A percentile compares a stretch with the other conserved stretches of the same genome.
Evolutionary conservation across 164 flowering plant genomes (phyloP).

Genomic region (Tetrastigma voinierianum): DNA sequence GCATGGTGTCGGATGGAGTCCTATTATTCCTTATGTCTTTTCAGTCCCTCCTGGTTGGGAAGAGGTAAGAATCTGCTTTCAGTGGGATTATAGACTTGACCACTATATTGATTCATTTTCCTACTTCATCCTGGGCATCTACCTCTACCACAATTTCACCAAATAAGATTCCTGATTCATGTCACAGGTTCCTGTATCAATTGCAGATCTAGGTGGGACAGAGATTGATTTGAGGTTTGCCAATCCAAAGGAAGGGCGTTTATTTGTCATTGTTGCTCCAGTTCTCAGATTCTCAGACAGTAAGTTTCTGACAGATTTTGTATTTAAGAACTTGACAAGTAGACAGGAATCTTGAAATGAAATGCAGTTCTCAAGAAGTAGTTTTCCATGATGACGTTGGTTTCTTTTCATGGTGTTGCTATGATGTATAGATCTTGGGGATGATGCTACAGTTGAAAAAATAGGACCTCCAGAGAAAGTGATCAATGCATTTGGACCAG

Average conservation of each 20-base stretch:
- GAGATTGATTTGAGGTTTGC: constrained; percentile 94
- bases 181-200: constrained; percentile 87
- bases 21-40: constrained; percentile 82
- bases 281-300: constrained; percentile 86
- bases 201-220: constrained; percentile 95
- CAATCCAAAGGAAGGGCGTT: constrained; percentile 71
- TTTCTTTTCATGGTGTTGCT: background rate
- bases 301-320: constrained; percentile 21
- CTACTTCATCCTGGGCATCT: background rate
- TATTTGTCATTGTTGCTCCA: constrained; percentile 88
- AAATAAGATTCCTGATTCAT: background rate
- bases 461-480: constrained; percentile 90
- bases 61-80: constrained; percentile 48
- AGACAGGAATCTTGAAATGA: background rate
- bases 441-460: constrained; percentile 60
- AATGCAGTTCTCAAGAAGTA: background rate
- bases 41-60: constrained; percentile 84
- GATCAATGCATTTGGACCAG: constrained; percentile 94
- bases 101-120: background rate
- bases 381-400: background rate
- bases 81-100: background rate
- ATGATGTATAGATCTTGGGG: constrained; percentile 59
- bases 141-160: background rate
- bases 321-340: background rate
- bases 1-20: constrained; percentile 99